phyloP scores from a whole-genome alignment of 805 yeast genomes.

The Spathaspora passalidarum region DNA sequence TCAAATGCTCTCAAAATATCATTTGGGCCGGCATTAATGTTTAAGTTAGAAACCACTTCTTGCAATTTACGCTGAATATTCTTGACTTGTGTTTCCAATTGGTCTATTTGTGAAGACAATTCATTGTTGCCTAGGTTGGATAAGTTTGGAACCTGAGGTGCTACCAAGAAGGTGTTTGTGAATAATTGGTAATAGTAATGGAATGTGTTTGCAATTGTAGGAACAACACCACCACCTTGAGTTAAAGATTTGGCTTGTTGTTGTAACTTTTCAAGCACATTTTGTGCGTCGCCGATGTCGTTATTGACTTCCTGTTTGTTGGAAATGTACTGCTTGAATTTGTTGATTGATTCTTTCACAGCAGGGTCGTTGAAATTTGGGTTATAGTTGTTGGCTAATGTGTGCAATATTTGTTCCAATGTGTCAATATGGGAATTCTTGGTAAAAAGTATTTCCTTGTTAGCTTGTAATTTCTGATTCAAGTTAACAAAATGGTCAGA shows the following conservation, averaged over 20 bases:
- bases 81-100: constrained; percentile 14
- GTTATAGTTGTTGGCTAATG: constrained; percentile 60
- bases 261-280: constrained; percentile 19
- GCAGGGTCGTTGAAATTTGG: constrained; percentile 85
- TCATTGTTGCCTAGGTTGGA: constrained; percentile 2
- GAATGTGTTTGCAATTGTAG: constrained; percentile 22
- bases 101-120: constrained; percentile 11
- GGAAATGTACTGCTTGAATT: constrained; percentile 47
- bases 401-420: constrained; percentile 47
- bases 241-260: constrained; percentile 12
- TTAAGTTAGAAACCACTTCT: constrained; percentile 20
- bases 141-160: neutral
- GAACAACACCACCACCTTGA: constrained; percentile 8
- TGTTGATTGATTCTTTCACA: constrained; percentile 68
- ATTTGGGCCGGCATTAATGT: constrained; percentile 50
- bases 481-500: constrained; percentile 14
- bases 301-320: constrained; percentile 24
- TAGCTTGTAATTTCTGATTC: constrained; percentile 7
- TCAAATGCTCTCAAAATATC: constrained; percentile 62
- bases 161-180: constrained; percentile 4
- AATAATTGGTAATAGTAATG: constrained; percentile 20
- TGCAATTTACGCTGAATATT: constrained; percentile 13
- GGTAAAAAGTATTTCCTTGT: constrained; percentile 10
- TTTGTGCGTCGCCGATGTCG: constrained; percentile 7
- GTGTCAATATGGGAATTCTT: constrained; percentile 16